Conservation (phyloP, 371 early-diverging fungal species). For the Mucor indicus region DNA sequence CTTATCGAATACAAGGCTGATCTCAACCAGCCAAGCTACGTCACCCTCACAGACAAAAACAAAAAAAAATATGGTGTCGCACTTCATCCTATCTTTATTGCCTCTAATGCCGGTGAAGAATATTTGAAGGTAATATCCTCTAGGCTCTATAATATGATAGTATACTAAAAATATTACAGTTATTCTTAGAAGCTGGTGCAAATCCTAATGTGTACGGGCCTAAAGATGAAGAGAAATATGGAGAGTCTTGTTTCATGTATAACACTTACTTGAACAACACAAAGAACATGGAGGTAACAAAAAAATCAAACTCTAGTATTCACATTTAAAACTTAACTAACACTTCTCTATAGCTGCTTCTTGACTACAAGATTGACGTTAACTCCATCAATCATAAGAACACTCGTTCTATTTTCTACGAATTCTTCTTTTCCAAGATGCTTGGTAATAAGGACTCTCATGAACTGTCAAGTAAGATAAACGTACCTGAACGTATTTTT, state of each 20-base stretch:
- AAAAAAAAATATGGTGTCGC: slow-evolving; percentile 6
- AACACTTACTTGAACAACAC: not conserved
- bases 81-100: slow-evolving; percentile 29
- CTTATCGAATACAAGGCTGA: slow-evolving; percentile 22
- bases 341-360: slow-evolving; percentile 31
- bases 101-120: not conserved
- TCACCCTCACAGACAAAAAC: slow-evolving; percentile 5
- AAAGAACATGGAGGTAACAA: slow-evolving; percentile 20
- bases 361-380: slow-evolving; percentile 35
- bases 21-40: slow-evolving; percentile 10
- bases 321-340: no score
- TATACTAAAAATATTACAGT: slow-evolving; percentile 10
- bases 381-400: slow-evolving; percentile 26
- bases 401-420: slow-evolving; percentile 43
- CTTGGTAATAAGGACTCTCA: not conserved
- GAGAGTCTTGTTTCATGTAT: slow-evolving; percentile 31
- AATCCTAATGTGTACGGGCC: slow-evolving; percentile 25
- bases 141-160: no score
- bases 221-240: slow-evolving; percentile 7
- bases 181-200: slow-evolving; percentile 21
- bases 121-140: slow-evolving; percentile 20
- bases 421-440: slow-evolving; percentile 38
- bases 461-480: no score
- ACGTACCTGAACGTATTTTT: slow-evolving; percentile 3
- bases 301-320: no score